Base-by-base conservation (phyloP, 495 filamentous ascomycete genomes). In the Clohesyomyces aquaticus region DNA sequence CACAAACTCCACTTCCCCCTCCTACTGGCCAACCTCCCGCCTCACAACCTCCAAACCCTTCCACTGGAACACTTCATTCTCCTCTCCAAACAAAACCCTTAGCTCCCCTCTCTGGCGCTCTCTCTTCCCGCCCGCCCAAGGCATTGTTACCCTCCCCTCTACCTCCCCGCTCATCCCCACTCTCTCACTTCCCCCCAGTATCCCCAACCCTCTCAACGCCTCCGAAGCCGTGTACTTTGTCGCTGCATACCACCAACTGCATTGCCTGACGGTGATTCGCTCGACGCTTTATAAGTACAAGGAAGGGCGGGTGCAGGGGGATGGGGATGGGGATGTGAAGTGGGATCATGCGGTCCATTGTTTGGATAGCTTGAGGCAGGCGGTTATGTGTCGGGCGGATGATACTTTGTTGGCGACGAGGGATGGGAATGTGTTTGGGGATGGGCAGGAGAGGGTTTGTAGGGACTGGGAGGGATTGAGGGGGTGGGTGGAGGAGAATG, bases 381-480 rank as follows among this genome's bases (percentile, higher is more conserved):
- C 12, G 4, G 46, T 49, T 11, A 49, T 49, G 46, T 49, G 46
- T 23, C 16, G 12, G 12, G 46, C 46, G 3, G 46, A 49, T 25
- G 22, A 14, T 19, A 49, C 46, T 10, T 25, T 49, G 46, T 22
- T 49, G 46, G 21, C 21, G 12, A 49, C 46, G 10, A 22, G 25
- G 22, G 46, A 49, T 49, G 46, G 46, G 16, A 49, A 22, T 18
- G 21, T 49, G 11, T 22, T 49, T 25, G 46, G 46, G 3, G 46
- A 49, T 25, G 22, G 46, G 14, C 46, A 49, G 21, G 46, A 12
- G 2, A 49, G 46, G 21, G 22, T 12, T 4, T 49, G 46, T 23
- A 4, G 46, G 10, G 46, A 49, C 25, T 49, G 46, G 46, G 46
- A 49, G 46, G 46, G 11, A 4, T 14, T 49, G 46, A 21, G 46